Base-by-base conservation (phyloP, 139 green algal species). In the Micractinium conductrix region DNA sequence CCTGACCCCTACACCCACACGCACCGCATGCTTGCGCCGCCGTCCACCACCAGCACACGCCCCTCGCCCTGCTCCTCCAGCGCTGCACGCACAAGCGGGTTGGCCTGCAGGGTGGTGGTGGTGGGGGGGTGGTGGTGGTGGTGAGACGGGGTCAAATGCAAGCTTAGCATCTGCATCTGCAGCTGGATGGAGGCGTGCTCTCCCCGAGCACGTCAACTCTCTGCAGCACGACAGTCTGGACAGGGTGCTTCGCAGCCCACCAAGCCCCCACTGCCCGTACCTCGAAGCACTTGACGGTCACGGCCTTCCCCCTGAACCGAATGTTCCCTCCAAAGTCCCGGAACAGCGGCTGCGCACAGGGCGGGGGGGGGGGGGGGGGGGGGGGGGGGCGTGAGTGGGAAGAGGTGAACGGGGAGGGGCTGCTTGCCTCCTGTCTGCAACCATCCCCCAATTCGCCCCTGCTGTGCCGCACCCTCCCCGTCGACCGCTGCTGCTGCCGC, bases 41-140 rank as follows among this genome's bases (percentile, higher is more conserved):
- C 97, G 44, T 99, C 96, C 40, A 99, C 95, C 38, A 99, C 94
- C 45, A 99, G 92, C 74, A 99, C 95, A 33, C 95, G 89, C 1
- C 95, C 96, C 0, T 92, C 63, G 12, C 96, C 96, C 0, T 85
- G 68, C 87, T 98, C 92, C 74, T 96, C 93, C 55, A 99, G 90
- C 0, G 94, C 93, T 87, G 93, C 92, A 24, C 96, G 89, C 9
- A 98, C 96, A 4, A 98, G 91, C 2, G 96, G 96, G 85, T 99
- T 99, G 88, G 97, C 98, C 75, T 81, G 55, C 60, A 37, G 28
- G 21, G 19, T 28, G 7, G 60, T 2, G 7, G 19, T 2, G 60
- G 60, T 26, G 26, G 16, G 26, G 60, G 60, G 24, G 14, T 9
- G 58, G 58, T 33, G 14, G 30, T 14, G 58, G 22, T 5, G 50